phyloP scores from a whole-genome alignment of 2,329 filamentous ascomycete species.

The Thielaviopsis populi region DNA sequence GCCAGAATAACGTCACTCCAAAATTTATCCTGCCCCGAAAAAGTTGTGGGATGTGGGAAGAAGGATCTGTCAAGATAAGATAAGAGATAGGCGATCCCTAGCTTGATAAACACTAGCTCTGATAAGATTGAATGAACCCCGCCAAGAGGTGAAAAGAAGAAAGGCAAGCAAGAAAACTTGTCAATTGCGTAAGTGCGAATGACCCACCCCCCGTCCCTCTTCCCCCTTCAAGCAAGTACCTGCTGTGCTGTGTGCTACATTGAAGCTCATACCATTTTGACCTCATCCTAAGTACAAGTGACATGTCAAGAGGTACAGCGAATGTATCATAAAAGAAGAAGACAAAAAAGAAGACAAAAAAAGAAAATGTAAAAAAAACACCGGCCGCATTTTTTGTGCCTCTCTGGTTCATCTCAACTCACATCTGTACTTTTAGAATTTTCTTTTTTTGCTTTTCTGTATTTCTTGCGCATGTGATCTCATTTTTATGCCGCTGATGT shows the following conservation, averaged over 20 bases:
- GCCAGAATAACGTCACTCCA: background rate
- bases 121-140: background rate
- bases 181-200: background rate
- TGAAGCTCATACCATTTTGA: background rate
- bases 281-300: background rate
- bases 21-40: background rate
- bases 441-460: no score
- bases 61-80: background rate
- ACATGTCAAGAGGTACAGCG: no score
- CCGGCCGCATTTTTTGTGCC: no score
- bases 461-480: background rate
- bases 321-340: background rate
- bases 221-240: no score
- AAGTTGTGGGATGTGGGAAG: background rate
- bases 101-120: background rate
- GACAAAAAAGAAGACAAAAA: background rate
- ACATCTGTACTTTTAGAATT: background rate
- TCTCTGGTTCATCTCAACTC: background rate
- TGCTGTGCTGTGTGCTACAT: background rate
- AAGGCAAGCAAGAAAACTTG: background rate
- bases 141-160: background rate
- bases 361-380: background rate
- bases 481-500: background rate
- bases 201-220: no score
- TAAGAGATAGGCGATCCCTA: background rate